phyloP scores from a whole-genome alignment of 2,329 filamentous ascomycete species.

The Knufia fluminis region DNA sequence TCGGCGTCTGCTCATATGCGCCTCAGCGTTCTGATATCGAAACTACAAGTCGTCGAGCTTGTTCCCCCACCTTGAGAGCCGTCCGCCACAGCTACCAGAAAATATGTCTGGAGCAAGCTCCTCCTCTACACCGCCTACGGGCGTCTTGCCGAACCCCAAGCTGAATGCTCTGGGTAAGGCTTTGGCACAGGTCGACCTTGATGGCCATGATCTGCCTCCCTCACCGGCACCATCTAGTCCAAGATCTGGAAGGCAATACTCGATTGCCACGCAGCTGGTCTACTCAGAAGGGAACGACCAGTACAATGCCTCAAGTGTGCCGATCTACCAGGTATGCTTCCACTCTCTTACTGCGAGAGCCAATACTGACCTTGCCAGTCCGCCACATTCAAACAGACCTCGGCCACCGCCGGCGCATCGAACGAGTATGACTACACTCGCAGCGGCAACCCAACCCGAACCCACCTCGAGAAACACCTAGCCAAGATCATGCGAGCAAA shows the following conservation, averaged over 20 bases:
- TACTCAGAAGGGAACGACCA: slow-evolving; percentile 95
- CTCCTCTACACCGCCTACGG: slow-evolving; percentile 20
- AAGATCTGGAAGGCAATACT: slow-evolving; percentile 75
- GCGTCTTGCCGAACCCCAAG: slow-evolving; percentile 19
- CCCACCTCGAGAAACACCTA: slow-evolving; percentile 89
- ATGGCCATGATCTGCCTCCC: slow-evolving; percentile 76
- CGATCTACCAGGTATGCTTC: slow-evolving; percentile 71
- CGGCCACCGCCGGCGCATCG: slow-evolving; percentile 55
- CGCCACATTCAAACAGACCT: slow-evolving; percentile 93
- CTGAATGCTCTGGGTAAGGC: slow-evolving; percentile 38
- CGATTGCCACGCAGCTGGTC: slow-evolving; percentile 89
- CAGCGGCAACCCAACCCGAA: slow-evolving; percentile 91
- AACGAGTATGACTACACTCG: slow-evolving; percentile 97
- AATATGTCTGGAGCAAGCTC: slow-evolving; percentile 23
- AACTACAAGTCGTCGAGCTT: slow-evolving; percentile 23
- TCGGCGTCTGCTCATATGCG: slow-evolving; percentile 19
- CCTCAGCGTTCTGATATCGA: slow-evolving; percentile 22
- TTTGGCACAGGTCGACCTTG: slow-evolving; percentile 59
- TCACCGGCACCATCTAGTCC: slow-evolving; percentile 91
- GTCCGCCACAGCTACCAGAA: background rate
- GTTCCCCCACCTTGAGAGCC: slow-evolving; percentile 19
- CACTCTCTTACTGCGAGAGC: background rate
- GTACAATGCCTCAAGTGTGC: slow-evolving; percentile 91
- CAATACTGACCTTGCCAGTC: slow-evolving; percentile 43
- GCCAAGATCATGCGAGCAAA: slow-evolving; percentile 98